Percentiles rank a stretch among this genome's conserved stretches.
phyloP scores from a whole-genome alignment of 2,329 filamentous ascomycete genomes.

The Cercospora sojina region DNA sequence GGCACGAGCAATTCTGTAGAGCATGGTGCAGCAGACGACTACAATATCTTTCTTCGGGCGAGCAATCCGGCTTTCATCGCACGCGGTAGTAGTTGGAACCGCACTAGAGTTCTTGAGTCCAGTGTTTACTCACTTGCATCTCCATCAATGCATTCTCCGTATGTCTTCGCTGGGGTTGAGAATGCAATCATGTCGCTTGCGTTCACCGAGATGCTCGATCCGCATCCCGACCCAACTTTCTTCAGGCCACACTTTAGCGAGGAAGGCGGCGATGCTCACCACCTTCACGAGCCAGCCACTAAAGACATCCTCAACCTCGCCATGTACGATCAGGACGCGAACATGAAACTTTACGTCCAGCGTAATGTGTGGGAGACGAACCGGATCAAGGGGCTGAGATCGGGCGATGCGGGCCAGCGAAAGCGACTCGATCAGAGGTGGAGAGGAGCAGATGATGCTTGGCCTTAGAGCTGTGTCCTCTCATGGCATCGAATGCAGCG shows the following conservation, averaged over 20 bases:
- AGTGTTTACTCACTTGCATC: slow-evolving; percentile 52
- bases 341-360: slow-evolving; percentile 45
- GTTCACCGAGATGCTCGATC: slow-evolving; percentile 46
- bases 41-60: slow-evolving; percentile 51
- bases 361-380: slow-evolving; percentile 36
- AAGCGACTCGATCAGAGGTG: slow-evolving; percentile 42
- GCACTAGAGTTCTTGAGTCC: slow-evolving; percentile 35
- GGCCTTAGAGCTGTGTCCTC: slow-evolving; percentile 1
- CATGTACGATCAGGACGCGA: slow-evolving; percentile 48
- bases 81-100: slow-evolving; percentile 29
- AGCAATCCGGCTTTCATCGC: slow-evolving; percentile 26
- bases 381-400: slow-evolving; percentile 22
- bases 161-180: slow-evolving; percentile 51
- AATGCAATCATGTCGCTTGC: slow-evolving; percentile 46
- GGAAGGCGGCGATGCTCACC: neutral
- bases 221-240: slow-evolving; percentile 45
- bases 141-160: slow-evolving; percentile 46
- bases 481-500: neutral
- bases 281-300: slow-evolving; percentile 14
- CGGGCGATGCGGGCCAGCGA: slow-evolving; percentile 15
- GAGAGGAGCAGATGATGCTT: slow-evolving; percentile 29
- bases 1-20: neutral
- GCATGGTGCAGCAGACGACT: slow-evolving; percentile 29
- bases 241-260: slow-evolving; percentile 17
- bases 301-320: slow-evolving; percentile 45